Base-by-base conservation (phyloP, 2,329 filamentous ascomycete species). In the Sclerotiophoma versabilis region DNA sequence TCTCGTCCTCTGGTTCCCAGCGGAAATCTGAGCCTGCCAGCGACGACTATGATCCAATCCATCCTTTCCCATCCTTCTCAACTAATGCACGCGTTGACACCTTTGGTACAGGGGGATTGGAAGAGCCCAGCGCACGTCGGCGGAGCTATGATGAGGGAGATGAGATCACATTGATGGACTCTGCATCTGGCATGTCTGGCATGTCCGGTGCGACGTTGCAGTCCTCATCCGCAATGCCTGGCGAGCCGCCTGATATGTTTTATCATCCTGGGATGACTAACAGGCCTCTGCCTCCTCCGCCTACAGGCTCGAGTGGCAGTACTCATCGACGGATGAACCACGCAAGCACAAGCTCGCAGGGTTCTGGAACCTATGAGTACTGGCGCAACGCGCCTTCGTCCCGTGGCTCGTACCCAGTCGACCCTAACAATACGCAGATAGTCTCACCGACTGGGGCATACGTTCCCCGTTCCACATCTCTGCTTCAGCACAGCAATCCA, bases 111-210 rank as follows among this genome's bases (percentile, higher is more conserved):
- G 95, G 93, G 33, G 95, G 95, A 1, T 77, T 97, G 23, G 87
- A 92, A 58, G 85, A 90, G 53, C 92, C 93, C 2, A 86, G 82
- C 43, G 81, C 69, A 6, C 79, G 92, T 61, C 85, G 92, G 56
- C 81, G 92, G 66, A 97, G 92, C 75, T 97, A 95, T 65, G 93
- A 98, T 64, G 92, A 96, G 71, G 93, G 91, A 2, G 95, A 97
- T 63, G 95, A 98, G 73, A 83, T 76, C 38, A 74, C 72, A 5
- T 68, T 81, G 29, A 78, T 74, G 60, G 77, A 81, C 39, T 62
- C 52, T 33, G 60, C 64, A 33, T 66, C 65, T 37, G 38, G 22
- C 20, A 58, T 62, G 46, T 64, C 64, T 23, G 59, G 57, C n/a
- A 56, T 64, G 46, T 66, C 65, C 12, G 62, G 62, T n/a, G 70